Conservation (phyloP, 495 filamentous ascomycete genomes). For the Aspergillus conjunctus region DNA sequence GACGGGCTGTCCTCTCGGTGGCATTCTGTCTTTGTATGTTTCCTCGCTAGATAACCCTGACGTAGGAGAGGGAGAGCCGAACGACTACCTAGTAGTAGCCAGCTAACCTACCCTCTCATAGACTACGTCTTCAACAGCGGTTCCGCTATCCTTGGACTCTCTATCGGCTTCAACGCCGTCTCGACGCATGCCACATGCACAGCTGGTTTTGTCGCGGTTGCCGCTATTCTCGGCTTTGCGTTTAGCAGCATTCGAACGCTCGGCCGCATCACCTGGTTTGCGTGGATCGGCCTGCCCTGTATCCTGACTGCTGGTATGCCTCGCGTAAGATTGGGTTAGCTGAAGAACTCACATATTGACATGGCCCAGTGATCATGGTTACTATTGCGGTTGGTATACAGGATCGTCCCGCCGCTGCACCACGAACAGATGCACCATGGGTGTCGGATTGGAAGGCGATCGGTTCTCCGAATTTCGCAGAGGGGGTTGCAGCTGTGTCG, state of each 20-base stretch:
- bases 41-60: conserved; percentile 41
- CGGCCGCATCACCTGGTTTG: conserved; percentile 36
- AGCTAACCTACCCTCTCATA: no score
- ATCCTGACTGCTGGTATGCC: conserved; percentile 34
- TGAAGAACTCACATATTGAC: conserved; percentile 43
- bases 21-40: conserved; percentile 50
- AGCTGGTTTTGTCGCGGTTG: conserved; percentile 36
- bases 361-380: conserved; percentile 63
- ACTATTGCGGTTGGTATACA: conserved; percentile 63
- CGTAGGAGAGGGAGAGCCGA: conserved; percentile 34
- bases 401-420: conserved; percentile 35
- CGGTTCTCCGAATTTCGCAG: conserved; percentile 28
- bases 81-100: conserved; percentile 35
- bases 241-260: conserved; percentile 37
- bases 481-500: conserved; percentile 56
- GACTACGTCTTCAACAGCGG: conserved; percentile 34
- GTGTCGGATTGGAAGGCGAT: conserved; percentile 29
- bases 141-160: conserved; percentile 62
- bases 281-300: conserved; percentile 37
- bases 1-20: conserved; percentile 56
- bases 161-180: conserved; percentile 67
- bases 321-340: conserved; percentile 25
- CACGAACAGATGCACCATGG: conserved; percentile 23
- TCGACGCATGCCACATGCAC: conserved; percentile 64
- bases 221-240: conserved; percentile 34